Percentiles rank a stretch among this genome's conserved stretches.
phyloP scores from a whole-genome alignment of 2,329 filamentous ascomycete genomes.

The Penicillium sp. region DNA sequence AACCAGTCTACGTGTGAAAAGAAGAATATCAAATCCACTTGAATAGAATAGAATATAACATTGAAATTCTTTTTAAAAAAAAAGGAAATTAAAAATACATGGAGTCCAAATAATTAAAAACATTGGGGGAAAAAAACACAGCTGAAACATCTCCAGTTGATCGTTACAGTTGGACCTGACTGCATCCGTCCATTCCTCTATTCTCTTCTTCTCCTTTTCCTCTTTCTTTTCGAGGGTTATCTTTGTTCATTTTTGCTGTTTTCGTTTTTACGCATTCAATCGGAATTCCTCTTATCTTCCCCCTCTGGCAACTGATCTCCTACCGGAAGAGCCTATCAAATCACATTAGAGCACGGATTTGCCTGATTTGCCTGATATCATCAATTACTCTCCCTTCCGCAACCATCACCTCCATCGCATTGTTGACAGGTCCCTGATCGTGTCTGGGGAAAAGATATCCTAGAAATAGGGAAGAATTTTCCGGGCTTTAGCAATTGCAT shows the following conservation, averaged over 20 bases:
- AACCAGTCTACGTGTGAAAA: background rate
- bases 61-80: background rate
- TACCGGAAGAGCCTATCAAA: background rate
- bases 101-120: background rate
- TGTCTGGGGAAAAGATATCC: background rate
- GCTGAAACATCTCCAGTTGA: slow-evolving; percentile 4
- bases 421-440: slow-evolving; percentile 20
- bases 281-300: background rate
- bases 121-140: background rate
- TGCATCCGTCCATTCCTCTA: slow-evolving; percentile 27
- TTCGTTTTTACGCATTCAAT: slow-evolving; percentile 1
- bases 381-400: background rate
- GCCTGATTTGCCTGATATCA: background rate
- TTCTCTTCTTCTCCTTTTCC: slow-evolving; percentile 6
- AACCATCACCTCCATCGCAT: slow-evolving; percentile 8
- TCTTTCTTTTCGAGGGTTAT: background rate
- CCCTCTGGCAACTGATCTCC: background rate
- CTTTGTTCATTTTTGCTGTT: background rate
- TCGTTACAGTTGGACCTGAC: slow-evolving; percentile 7
- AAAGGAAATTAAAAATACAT: background rate
- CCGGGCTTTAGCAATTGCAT: slow-evolving; percentile 18
- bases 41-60: background rate
- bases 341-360: background rate
- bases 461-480: slow-evolving; percentile 4
- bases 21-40: too few relatives aligned